Percentiles rank a stretch among this genome's conserved stretches.
Evolutionary conservation across 305 asterid species (phyloP).

Genomic region (Solanum hybrid): DNA sequence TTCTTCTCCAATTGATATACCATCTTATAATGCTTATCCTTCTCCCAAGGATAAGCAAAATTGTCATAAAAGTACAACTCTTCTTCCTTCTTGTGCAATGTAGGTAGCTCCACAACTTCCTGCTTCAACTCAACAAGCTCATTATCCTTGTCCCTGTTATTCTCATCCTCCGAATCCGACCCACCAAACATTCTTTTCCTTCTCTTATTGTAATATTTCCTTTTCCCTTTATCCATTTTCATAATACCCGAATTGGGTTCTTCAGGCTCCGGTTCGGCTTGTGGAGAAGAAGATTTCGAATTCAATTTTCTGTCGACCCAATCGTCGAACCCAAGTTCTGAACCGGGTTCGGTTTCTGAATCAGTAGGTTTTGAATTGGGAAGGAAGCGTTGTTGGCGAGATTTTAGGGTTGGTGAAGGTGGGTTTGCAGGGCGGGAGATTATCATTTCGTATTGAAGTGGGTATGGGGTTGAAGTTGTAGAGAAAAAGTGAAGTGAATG

Average conservation of each 20-base stretch:
- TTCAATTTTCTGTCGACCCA: slow-evolving; percentile 70
- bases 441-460: slow-evolving; percentile 83
- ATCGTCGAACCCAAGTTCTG: slow-evolving; percentile 49
- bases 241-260: not conserved
- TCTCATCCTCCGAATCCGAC: slow-evolving; percentile 39
- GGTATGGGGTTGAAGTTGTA: slow-evolving; percentile 67
- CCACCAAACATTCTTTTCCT: slow-evolving; percentile 64
- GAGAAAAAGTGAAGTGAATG: slow-evolving; percentile 24
- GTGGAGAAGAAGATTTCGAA: slow-evolving; percentile 15
- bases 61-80: slow-evolving; percentile 79
- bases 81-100: slow-evolving; percentile 73
- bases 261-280: not conserved
- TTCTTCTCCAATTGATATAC: slow-evolving; percentile 96
- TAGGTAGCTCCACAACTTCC: slow-evolving; percentile 75
- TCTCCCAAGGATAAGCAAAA: slow-evolving; percentile 93
- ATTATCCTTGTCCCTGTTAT: slow-evolving; percentile 22
- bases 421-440: slow-evolving; percentile 64
- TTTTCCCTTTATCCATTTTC: slow-evolving; percentile 54
- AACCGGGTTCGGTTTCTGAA: slow-evolving; percentile 18
- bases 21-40: slow-evolving; percentile 90
- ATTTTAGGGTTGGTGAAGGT: slow-evolving; percentile 31
- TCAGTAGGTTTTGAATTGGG: slow-evolving; percentile 25
- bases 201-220: slow-evolving; percentile 72
- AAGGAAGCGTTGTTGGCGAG: slow-evolving; percentile 11
- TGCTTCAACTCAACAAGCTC: slow-evolving; percentile 73